These are phyloP conservation scores for Paramecium tetraurelia DNA, from an alignment of 73 alveolate species.

Conservation along the genomic window DNA sequence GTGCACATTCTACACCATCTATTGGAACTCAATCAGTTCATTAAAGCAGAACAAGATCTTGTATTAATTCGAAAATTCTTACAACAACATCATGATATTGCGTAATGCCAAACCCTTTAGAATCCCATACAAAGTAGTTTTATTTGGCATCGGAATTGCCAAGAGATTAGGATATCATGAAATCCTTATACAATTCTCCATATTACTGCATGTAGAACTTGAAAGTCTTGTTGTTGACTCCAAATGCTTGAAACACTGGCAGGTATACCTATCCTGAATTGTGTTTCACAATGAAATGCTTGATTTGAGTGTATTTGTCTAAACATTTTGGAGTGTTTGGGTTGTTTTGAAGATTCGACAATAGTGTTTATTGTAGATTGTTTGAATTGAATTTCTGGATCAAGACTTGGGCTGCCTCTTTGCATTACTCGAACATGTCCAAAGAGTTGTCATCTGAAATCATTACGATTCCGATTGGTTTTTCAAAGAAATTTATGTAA, in stretches of 20 bases:
- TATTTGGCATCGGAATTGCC: not conserved
- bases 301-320: not conserved
- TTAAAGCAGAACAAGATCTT: slow-evolving; percentile 24
- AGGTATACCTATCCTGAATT: not conserved
- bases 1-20: not conserved
- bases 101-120: slow-evolving; percentile 20
- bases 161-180: not conserved
- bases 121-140: slow-evolving; percentile 43
- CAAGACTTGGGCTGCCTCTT: slow-evolving; percentile 45
- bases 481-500: slow-evolving; percentile 68
- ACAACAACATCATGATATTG: slow-evolving; percentile 45
- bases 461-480: slow-evolving; percentile 70
- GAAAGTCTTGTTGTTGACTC: not conserved
- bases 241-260: slow-evolving; percentile 16
- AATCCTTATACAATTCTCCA: slow-evolving; percentile 36
- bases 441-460: slow-evolving; percentile 64
- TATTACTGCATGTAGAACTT: not conserved
- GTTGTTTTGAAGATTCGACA: not conserved
- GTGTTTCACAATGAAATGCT: slow-evolving; percentile 32
- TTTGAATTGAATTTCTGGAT: not conserved
- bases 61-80: not conserved
- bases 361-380: not conserved
- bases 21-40: not conserved
- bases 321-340: slow-evolving; percentile 13
- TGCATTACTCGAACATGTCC: slow-evolving; percentile 43